Percentiles rank a stretch among this genome's conserved stretches.
These are phyloP conservation scores for Beta lomatogona DNA, from an alignment of 179 eudicot species.

Conservation along the genomic window DNA sequence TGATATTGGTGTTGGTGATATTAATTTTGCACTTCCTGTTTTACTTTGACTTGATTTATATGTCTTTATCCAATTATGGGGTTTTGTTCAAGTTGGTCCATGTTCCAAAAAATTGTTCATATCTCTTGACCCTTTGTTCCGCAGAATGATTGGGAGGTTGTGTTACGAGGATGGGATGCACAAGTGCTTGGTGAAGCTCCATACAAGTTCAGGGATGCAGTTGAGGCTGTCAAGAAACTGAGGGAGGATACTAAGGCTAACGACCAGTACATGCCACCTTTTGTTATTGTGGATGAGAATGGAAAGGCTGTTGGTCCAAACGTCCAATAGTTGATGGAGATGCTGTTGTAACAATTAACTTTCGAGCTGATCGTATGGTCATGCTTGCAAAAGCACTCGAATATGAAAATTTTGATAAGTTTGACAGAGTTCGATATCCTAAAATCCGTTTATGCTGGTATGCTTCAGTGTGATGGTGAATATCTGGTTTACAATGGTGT, in stretches of 20 bases:
- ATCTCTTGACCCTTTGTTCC: slow-evolving; percentile 18
- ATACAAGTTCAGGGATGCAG: slow-evolving; percentile 65
- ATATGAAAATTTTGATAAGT: slow-evolving; percentile 76
- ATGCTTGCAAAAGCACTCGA: slow-evolving; percentile 98
- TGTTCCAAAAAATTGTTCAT: neutral
- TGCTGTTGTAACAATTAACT: slow-evolving; percentile 92
- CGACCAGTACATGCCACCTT: slow-evolving; percentile 89
- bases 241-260: slow-evolving; percentile 62
- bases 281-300: slow-evolving; percentile 79
- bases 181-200: slow-evolving; percentile 99
- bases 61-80: too few relatives aligned
- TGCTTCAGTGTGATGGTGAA: slow-evolving; percentile 97
- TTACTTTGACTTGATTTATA: neutral
- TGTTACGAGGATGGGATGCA: slow-evolving; percentile 98
- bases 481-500: slow-evolving; percentile 81
- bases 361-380: slow-evolving; percentile 94
- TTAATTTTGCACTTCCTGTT: slow-evolving; percentile 4
- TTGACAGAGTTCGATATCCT: slow-evolving; percentile 86
- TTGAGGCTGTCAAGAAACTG: slow-evolving; percentile 84
- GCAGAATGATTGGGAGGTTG: slow-evolving; percentile 95
- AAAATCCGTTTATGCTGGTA: slow-evolving; percentile 93
- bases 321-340: slow-evolving; percentile 92
- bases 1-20: slow-evolving; percentile 1
- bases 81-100: neutral
- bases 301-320: slow-evolving; percentile 93